Evolutionary conservation across 2,329 filamentous ascomycete genomes (phyloP).

Genomic region (Penicillium sclerotigenum): DNA sequence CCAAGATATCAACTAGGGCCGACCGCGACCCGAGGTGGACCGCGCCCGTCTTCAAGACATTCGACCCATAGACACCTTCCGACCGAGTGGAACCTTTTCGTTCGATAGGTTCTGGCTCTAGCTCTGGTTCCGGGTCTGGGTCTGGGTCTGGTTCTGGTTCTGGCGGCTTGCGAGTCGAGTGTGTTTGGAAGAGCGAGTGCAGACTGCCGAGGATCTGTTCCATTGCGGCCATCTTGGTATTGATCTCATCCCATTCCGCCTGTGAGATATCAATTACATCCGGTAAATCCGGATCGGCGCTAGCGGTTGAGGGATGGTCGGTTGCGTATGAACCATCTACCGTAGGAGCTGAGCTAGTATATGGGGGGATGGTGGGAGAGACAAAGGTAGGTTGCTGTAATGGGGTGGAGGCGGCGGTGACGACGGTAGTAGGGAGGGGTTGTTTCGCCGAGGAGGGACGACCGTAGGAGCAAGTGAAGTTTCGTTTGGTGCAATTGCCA

Average conservation of each 20-base stretch:
- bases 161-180: conserved; percentile 21
- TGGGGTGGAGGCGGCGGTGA: conserved; percentile 13
- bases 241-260: conserved; percentile 37
- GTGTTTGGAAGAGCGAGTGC: conserved; percentile 30
- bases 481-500: conserved; percentile 42
- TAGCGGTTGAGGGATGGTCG: conserved; percentile 17
- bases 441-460: conserved; percentile 25
- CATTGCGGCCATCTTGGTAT: conserved; percentile 35
- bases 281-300: conserved; percentile 21
- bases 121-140: conserved; percentile 13
- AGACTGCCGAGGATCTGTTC: conserved; percentile 35
- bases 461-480: conserved; percentile 40
- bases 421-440: conserved; percentile 8
- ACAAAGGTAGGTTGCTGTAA: conserved; percentile 17
- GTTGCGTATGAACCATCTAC: conserved; percentile 21
- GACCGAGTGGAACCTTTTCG: conserved; percentile 21
- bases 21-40: conserved; percentile 58
- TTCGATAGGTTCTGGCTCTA: conserved; percentile 6
- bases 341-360: conserved; percentile 9
- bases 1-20: conserved; percentile 55
- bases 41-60: conserved; percentile 47
- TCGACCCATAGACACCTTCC: conserved; percentile 31
- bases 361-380: conserved; percentile 12
- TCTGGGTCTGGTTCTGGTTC: conserved; percentile 18
- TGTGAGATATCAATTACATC: conserved; percentile 34